A percentile compares a stretch with the other conserved stretches of the same genome.
Evolutionary conservation across 1,139 yeast genomes (phyloP).

Genomic region (Saccharomyces hybrid): DNA sequence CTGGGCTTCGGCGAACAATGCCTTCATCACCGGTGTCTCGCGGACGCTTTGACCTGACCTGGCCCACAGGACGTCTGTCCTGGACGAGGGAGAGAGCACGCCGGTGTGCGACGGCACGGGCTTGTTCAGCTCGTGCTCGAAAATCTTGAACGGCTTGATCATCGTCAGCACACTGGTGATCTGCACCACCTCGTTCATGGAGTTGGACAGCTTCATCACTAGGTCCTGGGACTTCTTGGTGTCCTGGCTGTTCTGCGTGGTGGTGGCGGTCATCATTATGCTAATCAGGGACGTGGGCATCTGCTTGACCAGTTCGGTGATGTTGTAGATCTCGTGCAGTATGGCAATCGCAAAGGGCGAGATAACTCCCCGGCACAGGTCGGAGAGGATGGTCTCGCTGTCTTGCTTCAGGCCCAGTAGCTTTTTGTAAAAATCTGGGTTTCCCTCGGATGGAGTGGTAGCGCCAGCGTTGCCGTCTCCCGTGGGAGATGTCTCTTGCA

Average conservation of each 20-base stretch:
- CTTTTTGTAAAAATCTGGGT: slow-evolving; percentile 21
- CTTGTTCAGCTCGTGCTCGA: slow-evolving; percentile 19
- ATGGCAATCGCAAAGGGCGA: slow-evolving; percentile 28
- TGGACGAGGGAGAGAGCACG: slow-evolving; percentile 2
- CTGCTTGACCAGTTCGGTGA: slow-evolving; percentile 24
- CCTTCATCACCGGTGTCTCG: slow-evolving; percentile 2
- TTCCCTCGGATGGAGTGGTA: slow-evolving; percentile 8
- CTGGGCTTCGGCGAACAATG: slow-evolving; percentile 4
- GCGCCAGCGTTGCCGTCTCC: neutral
- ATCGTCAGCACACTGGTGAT: slow-evolving; percentile 26
- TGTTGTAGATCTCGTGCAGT: slow-evolving; percentile 22
- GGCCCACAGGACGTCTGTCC: neutral
- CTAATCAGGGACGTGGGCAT: slow-evolving; percentile 29
- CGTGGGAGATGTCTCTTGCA: neutral
- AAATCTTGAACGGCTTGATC: slow-evolving; percentile 28
- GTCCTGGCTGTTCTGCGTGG: slow-evolving; percentile 6
- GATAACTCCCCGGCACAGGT: slow-evolving; percentile 21
- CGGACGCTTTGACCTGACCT: neutral
- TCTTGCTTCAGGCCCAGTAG: slow-evolving; percentile 25
- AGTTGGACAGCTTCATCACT: slow-evolving; percentile 27
- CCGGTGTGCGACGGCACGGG: slow-evolving; percentile 1
- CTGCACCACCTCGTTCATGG: slow-evolving; percentile 30
- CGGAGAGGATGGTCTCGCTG: slow-evolving; percentile 15
- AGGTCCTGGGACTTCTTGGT: slow-evolving; percentile 18
- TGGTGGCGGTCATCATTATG: slow-evolving; percentile 20